Base-by-base conservation (phyloP, 495 filamentous ascomycete species). In the Hypoxylon lienhwacheense region DNA sequence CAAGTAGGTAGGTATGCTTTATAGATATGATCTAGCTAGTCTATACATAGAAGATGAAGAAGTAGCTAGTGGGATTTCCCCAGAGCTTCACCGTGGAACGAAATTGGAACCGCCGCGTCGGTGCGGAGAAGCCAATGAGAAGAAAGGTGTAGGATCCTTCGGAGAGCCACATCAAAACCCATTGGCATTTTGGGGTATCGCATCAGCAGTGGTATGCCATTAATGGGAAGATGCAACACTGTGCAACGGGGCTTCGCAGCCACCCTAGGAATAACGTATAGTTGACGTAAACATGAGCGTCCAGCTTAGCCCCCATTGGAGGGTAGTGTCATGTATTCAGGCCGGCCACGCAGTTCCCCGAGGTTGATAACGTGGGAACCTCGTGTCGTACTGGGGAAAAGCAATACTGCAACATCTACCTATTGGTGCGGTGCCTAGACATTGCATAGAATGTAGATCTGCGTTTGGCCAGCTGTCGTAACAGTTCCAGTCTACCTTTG, bases 61-160 rank as follows among this genome's bases (percentile, higher is more conserved):
- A 24, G 34, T 31, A 35, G 36, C 26, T 14, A 32, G 37, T 40
- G 31, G 40, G 37, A 33, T 28, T 17, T 46, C 25, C 45, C 50
- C 43, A 22, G 51, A 44, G 25, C 28, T 44, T 22, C 16, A 17
- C 40, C 24, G 31, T 54, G 50, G 31, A 50, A 26, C 56, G 52
- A 56, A 56, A 61, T 56, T 25, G 20, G 52, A 48, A 56, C 58
- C 58, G 52, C 34, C 20, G 47, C 42, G 58, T 52, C 47, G 58
- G 58, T 53, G 58, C 58, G 52, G 58, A 41, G 47, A 48, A 28
- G 26, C 58, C 58, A 61, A 61, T 61, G 32, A 48, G 58, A 45
- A 3, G 29, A n/a, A 20, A 7, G 20, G 15, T 3, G 16, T 34
- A 12, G 43, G 36, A 61, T 53, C 37, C 35, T 53, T 12, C 52